These are phyloP conservation scores for Ogataea degrootiae DNA, from an alignment of 805 yeast genomes.

Conservation along the genomic window DNA sequence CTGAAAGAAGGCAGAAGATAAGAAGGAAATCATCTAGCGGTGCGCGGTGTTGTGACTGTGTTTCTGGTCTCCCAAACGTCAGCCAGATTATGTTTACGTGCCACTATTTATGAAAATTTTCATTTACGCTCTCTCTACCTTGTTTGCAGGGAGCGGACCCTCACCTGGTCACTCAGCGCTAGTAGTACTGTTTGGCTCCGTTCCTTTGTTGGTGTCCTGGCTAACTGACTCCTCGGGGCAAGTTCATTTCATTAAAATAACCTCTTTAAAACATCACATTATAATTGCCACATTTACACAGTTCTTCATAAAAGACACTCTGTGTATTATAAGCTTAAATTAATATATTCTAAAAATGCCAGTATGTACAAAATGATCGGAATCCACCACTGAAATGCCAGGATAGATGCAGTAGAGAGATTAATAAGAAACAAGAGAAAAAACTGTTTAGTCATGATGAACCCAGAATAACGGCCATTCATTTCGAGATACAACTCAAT, in stretches of 20 bases:
- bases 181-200: neutral
- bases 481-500: too few relatives aligned
- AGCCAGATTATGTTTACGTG: neutral
- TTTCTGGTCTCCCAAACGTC: neutral
- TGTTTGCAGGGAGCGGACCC: too few relatives aligned
- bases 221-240: neutral
- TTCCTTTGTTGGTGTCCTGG: neutral
- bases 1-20: neutral
- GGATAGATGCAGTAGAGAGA: too few relatives aligned
- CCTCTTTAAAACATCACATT: too few relatives aligned
- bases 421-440: too few relatives aligned
- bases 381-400: neutral
- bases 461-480: too few relatives aligned
- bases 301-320: neutral
- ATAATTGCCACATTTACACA: too few relatives aligned
- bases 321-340: neutral
- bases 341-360: constrained; percentile 1
- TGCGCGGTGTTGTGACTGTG: constrained; percentile 6
- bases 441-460: too few relatives aligned
- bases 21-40: neutral
- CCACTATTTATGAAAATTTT: constrained; percentile 1
- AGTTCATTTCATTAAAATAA: too few relatives aligned
- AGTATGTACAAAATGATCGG: constrained; percentile 1
- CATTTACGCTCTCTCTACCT: neutral
- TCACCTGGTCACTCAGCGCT: too few relatives aligned